Evolutionary conservation across 257 asterid genomes (phyloP).

Genomic region (Penstemon davidsonii): DNA sequence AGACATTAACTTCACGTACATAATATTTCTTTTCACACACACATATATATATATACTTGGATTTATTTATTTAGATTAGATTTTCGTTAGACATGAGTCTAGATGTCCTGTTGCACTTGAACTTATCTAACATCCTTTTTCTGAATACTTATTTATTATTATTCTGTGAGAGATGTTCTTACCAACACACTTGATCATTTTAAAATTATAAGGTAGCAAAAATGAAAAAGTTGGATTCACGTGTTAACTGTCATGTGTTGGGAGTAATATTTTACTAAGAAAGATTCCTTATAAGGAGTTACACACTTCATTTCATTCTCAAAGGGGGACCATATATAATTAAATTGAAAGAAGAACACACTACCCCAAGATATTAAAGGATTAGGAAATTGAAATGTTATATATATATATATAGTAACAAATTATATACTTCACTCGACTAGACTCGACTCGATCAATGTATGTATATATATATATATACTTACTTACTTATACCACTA

Average conservation of each 20-base stretch:
- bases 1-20: neutral
- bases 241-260: constrained; percentile 38
- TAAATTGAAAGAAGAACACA: no score
- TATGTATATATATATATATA: neutral
- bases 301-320: constrained; percentile 25
- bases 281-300: constrained; percentile 26
- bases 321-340: constrained; percentile 33
- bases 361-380: neutral
- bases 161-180: neutral
- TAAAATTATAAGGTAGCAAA: neutral
- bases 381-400: neutral
- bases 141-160: neutral
- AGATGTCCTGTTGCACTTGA: constrained; percentile 32
- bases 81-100: constrained; percentile 27
- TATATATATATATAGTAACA: neutral
- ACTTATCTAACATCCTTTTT: constrained; percentile 19
- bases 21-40: neutral
- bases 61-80: neutral
- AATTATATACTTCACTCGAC: neutral
- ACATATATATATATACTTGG: neutral
- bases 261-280: constrained; percentile 28
- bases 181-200: neutral
- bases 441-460: neutral
- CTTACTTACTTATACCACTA: no score
- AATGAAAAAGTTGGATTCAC: constrained; percentile 33